Base-by-base conservation (phyloP, 192 early-diverging fungal genomes). In the Chytriomyces hyalinus region DNA sequence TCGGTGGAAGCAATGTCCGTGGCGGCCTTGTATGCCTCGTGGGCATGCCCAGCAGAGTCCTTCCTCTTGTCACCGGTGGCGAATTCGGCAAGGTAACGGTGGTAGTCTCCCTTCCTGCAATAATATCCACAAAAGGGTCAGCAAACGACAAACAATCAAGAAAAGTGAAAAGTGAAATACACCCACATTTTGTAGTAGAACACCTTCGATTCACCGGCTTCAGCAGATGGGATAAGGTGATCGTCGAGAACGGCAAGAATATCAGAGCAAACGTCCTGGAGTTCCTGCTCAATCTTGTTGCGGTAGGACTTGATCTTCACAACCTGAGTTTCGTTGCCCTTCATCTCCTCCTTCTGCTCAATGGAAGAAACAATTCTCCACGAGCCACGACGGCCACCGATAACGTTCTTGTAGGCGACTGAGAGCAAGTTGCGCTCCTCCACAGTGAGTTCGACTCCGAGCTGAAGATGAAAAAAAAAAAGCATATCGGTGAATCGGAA, bases 321-420 rank as follows among this genome's bases (percentile, higher is more conserved):
- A 76, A 97, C 96, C 82, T 99, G 95, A 66, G 84, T 81, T 53
- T 90, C 86, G 84, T 97, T 96, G 74, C 94, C 95, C 90, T 96
- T 95, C 80, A 85, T 90, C 84, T 95, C 92, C 90, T 99, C 97
- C 94, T 98, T 99, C 86, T 95, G 92, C 88, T 99, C 97, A 81
- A 99, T 99, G 72, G 97, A 99, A 73, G 96, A 99, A 15, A 98
- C 95, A 83, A 99, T 98, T 85, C 96, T 90, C 96, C 96, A 98
- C 69, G 97, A 98, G 61, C 96, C 97, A 91, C 96, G 94, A 80
- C 96, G 95, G 70, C 96, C 94, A 83, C 97, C 97, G 80, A 99
- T 99, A 73, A 99, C 97, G 86, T 99, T 99, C 93, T 99, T 99
- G 92, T 97, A 99, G 77, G 97, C 97, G 72, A 99, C 97, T 61